Percentiles rank a stretch among this genome's conserved stretches.
phyloP scores from a whole-genome alignment of 169 alveolate genomes.

The Theileria equi region DNA sequence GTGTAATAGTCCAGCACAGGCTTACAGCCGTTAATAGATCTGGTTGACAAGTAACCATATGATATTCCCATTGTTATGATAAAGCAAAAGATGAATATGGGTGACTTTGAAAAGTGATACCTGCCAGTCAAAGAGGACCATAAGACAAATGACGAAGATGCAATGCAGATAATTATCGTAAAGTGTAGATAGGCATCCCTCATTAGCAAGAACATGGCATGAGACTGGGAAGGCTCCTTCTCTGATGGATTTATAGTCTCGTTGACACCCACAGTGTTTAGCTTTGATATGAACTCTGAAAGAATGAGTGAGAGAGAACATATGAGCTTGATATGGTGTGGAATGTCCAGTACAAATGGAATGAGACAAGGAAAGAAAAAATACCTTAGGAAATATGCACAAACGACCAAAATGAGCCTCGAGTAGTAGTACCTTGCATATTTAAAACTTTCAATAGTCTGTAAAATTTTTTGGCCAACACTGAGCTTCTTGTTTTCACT shows the following conservation, averaged over 20 bases:
- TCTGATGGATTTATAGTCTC: background rate
- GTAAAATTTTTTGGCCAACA: background rate
- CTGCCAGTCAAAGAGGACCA: background rate
- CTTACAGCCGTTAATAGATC: background rate
- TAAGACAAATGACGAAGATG: background rate
- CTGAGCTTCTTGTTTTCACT: background rate
- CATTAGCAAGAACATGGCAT: background rate
- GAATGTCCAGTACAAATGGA: slow-evolving; percentile 4
- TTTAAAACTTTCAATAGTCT: background rate
- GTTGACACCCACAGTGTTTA: background rate
- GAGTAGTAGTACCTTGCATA: background rate
- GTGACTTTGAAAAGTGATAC: background rate
- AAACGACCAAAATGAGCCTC: background rate
- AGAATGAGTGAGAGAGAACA: background rate
- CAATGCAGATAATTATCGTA: background rate
- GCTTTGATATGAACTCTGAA: slow-evolving; percentile 2
- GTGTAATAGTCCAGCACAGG: background rate
- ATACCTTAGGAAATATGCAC: background rate
- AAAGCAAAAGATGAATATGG: background rate
- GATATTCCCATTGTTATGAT: background rate
- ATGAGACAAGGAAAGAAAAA: background rate
- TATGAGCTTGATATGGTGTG: background rate
- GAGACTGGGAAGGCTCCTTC: background rate
- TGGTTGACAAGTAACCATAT: background rate
- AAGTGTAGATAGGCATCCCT: background rate